Percentiles rank a stretch among this genome's conserved stretches.
Conservation (phyloP, 116 monocot genomes). For the Iris pallida region DNA sequence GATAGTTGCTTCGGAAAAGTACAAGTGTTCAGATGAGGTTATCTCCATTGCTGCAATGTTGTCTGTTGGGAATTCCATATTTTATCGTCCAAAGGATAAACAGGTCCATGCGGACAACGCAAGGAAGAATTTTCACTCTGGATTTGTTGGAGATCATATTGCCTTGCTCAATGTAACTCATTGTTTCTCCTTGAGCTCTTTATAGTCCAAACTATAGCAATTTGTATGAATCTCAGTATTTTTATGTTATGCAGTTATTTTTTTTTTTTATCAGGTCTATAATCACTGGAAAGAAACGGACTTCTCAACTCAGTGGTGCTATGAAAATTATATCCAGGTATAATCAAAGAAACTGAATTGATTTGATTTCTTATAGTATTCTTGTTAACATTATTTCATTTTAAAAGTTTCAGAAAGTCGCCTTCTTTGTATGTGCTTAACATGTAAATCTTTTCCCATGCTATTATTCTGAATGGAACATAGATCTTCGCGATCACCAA, state of each 20-base stretch:
- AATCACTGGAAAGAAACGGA: constrained; percentile 89
- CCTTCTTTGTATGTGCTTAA: neutral
- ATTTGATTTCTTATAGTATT: neutral
- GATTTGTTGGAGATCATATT: constrained; percentile 94
- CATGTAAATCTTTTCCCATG: no score
- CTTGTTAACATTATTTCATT: neutral
- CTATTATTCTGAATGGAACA: no score
- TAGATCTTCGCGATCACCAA: no score
- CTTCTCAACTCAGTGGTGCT: constrained; percentile 94
- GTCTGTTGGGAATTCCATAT: constrained; percentile 91
- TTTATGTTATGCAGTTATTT: neutral
- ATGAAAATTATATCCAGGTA: constrained; percentile 96
- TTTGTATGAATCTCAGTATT: no score
- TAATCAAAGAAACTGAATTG: neutral
- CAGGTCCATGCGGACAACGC: constrained; percentile 99
- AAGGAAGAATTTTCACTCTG: constrained; percentile 82
- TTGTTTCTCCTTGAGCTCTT: neutral
- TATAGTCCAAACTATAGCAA: no score
- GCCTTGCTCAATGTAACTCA: constrained; percentile 67
- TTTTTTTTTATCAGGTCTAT: constrained; percentile 57
- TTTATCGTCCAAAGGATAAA: constrained; percentile 93
- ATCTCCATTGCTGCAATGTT: constrained; percentile 84
- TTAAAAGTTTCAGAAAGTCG: neutral
- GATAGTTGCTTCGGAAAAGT: constrained; percentile 89
- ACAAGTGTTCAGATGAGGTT: constrained; percentile 77